Conservation (phyloP, 1,284 basidiomycete species). For the Fomitopsis schrenkii region DNA sequence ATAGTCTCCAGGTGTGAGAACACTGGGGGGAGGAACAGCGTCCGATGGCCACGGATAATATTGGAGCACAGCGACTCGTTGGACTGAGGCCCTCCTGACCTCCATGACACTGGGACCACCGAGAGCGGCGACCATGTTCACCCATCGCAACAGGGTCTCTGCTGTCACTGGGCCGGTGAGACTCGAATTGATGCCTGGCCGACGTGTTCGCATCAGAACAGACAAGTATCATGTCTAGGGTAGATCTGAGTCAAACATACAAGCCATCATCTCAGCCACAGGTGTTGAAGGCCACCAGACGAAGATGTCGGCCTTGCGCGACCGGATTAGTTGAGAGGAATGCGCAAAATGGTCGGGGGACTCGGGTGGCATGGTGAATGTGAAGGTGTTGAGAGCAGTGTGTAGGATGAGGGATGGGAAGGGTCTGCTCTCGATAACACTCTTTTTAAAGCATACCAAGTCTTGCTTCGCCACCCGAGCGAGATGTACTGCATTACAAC, state of each 20-base stretch:
- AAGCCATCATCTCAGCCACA: neutral
- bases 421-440: no score
- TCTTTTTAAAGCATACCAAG: no score
- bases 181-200: neutral
- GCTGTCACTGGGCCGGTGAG: neutral
- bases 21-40: neutral
- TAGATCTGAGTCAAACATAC: neutral
- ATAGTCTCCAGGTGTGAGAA: neutral
- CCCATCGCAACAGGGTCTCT: neutral
- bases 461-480: no score
- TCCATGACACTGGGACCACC: neutral
- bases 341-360: neutral
- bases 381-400: no score
- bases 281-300: neutral
- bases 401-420: no score
- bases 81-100: neutral
- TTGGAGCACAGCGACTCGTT: neutral
- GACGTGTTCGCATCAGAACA: neutral
- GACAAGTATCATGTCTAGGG: neutral
- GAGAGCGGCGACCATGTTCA: neutral
- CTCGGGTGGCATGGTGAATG: no score
- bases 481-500: no score
- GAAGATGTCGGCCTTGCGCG: neutral
- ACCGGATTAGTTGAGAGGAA: neutral
- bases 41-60: neutral